Conservation (phyloP, 2,329 filamentous ascomycete species). For the Alternaria arbusti region DNA sequence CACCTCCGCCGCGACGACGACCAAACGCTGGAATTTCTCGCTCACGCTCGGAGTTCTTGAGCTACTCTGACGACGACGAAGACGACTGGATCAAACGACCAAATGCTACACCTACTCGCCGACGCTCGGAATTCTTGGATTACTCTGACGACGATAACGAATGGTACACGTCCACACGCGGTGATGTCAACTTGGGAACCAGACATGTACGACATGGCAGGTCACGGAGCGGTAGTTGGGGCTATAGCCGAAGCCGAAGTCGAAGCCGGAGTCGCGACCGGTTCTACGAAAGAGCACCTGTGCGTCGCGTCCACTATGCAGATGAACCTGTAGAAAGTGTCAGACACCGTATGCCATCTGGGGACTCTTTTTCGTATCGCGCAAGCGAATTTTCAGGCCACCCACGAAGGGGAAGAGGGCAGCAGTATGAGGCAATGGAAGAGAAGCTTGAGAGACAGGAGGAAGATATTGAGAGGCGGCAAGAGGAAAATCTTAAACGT, state of each 20-base stretch:
- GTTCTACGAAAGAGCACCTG: background rate
- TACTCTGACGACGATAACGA: background rate
- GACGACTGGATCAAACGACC: no score
- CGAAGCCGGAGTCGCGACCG: background rate
- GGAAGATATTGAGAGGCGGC: background rate
- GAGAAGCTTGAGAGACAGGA: background rate
- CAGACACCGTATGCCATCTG: background rate
- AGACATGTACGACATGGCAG: background rate
- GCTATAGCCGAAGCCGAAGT: background rate
- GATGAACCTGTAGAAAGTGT: background rate
- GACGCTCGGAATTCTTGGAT: no score
- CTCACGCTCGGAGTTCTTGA: background rate
- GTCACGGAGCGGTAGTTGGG: background rate
- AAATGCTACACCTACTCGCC: no score
- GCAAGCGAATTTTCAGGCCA: rapidly evolving
- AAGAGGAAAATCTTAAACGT: background rate
- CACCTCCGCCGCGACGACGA: no score
- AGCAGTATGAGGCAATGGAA: rapidly evolving
- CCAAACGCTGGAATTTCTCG: no score
- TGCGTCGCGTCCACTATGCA: background rate
- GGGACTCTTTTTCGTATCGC: background rate
- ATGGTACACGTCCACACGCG: background rate
- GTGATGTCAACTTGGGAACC: rapidly evolving
- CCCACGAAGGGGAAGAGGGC: background rate
- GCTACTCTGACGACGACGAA: background rate